These are phyloP conservation scores for Camellia lanceoleosa DNA, from an alignment of 148 eudicot genomes.

Conservation along the genomic window DNA sequence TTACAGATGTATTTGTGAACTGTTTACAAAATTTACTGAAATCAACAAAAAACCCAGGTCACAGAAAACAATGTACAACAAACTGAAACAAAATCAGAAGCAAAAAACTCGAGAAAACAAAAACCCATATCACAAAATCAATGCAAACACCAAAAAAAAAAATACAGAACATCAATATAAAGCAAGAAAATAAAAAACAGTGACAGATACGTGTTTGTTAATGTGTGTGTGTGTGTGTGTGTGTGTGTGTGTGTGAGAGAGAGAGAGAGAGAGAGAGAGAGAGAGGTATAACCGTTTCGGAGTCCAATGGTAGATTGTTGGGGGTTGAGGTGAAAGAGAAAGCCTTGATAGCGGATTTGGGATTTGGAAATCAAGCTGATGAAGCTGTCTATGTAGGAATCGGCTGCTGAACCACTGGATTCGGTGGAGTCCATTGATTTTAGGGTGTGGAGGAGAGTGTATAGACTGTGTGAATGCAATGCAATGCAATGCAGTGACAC, in stretches of 20 bases:
- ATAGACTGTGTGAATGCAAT: background rate
- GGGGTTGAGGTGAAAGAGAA: constrained; percentile 46
- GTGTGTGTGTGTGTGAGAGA: too few species aligned
- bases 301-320: constrained; percentile 56
- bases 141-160: background rate
- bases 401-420: constrained; percentile 27
- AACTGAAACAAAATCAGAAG: background rate
- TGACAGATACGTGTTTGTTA: too few species aligned
- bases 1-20: too few species aligned
- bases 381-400: constrained; percentile 51
- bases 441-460: background rate
- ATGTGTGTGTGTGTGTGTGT: too few species aligned
- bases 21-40: too few species aligned
- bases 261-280: background rate
- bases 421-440: constrained; percentile 29
- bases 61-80: too few species aligned
- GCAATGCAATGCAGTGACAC: background rate
- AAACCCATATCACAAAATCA: background rate
- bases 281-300: constrained; percentile 39
- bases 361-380: constrained; percentile 56
- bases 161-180: background rate
- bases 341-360: constrained; percentile 66
- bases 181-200: background rate
- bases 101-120: background rate
- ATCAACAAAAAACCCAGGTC: too few species aligned